Evolutionary conservation across 1,284 basidiomycete genomes (phyloP).

Genomic region (Wolfiporia cocos): DNA sequence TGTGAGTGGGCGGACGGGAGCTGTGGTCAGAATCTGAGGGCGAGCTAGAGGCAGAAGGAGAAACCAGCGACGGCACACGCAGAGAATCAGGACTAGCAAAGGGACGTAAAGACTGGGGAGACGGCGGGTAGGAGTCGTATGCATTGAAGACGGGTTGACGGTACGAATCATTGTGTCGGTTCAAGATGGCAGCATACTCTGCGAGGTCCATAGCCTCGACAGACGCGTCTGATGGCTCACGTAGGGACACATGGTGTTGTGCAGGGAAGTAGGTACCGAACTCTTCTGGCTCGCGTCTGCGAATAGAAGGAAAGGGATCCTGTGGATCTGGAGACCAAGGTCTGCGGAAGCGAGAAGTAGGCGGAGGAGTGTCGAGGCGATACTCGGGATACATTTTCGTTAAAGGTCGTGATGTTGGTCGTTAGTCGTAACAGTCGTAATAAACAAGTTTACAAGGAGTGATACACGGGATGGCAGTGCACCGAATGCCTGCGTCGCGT

Average conservation of each 20-base stretch:
- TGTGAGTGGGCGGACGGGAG: conserved; percentile 20
- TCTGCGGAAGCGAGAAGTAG: conserved; percentile 39
- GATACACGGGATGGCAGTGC: conserved; percentile 3
- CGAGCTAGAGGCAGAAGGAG: conserved; percentile 36
- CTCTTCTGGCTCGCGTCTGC: conserved; percentile 8
- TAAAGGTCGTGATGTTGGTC: conserved; percentile 14
- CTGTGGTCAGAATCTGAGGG: conserved; percentile 29
- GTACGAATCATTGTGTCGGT: conserved; percentile 24
- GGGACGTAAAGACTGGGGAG: conserved; percentile 31
- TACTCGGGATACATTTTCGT: conserved; percentile 33
- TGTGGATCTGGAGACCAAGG: conserved; percentile 65
- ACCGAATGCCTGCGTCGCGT: not conserved
- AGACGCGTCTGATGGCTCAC: conserved; percentile 56
- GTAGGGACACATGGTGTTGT: conserved; percentile 24
- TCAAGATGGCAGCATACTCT: conserved; percentile 53
- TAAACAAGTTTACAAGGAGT: too few species aligned
- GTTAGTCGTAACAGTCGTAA: too few species aligned
- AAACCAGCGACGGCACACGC: conserved; percentile 41
- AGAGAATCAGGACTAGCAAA: conserved; percentile 32
- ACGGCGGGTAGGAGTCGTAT: conserved; percentile 32
- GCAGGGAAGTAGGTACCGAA: conserved; percentile 5
- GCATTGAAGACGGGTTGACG: conserved; percentile 19
- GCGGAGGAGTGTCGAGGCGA: conserved; percentile 47
- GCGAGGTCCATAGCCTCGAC: conserved; percentile 66
- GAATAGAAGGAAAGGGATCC: conserved; percentile 40